phyloP scores from a whole-genome alignment of 306 rosid genomes.

The Medicago ruthenica region DNA sequence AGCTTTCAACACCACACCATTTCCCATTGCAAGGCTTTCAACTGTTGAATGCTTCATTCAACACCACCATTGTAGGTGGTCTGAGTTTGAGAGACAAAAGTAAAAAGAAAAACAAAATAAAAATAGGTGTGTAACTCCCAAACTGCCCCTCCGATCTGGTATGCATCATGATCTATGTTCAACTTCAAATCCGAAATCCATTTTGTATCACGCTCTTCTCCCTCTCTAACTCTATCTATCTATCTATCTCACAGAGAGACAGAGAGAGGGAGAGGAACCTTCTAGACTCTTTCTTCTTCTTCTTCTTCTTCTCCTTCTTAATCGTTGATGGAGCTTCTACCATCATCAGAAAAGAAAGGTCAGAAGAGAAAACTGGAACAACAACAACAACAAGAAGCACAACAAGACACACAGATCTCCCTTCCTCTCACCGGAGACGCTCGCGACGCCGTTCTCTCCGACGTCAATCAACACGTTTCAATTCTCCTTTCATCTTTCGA shows the following conservation, averaged over 20 bases:
- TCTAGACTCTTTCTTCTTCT: neutral
- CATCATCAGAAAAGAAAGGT: conserved; percentile 81
- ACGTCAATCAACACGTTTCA: conserved; percentile 67
- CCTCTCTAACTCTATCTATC: neutral
- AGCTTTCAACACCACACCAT: no score
- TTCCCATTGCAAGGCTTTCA: no score
- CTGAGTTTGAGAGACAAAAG: neutral
- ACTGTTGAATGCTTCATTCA: no score
- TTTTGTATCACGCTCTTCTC: neutral
- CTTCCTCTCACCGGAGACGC: conserved; percentile 72
- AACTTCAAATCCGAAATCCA: neutral
- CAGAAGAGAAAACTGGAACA: conserved; percentile 78
- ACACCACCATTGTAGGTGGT: no score
- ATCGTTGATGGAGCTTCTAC: conserved; percentile 68
- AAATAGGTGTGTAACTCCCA: neutral
- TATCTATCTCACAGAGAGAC: neutral
- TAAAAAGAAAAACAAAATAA: neutral
- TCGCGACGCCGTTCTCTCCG: conserved; percentile 62
- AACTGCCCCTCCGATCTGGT: neutral
- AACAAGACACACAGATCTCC: conserved; percentile 67
- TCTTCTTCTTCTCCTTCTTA: neutral
- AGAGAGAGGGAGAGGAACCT: conserved; percentile 23
- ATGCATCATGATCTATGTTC: neutral
- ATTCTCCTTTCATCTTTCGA: conserved; percentile 78
- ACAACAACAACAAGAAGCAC: conserved; percentile 68